Base-by-base conservation (phyloP, 1,284 basidiomycete species). In the Sporisorium exsertum region DNA sequence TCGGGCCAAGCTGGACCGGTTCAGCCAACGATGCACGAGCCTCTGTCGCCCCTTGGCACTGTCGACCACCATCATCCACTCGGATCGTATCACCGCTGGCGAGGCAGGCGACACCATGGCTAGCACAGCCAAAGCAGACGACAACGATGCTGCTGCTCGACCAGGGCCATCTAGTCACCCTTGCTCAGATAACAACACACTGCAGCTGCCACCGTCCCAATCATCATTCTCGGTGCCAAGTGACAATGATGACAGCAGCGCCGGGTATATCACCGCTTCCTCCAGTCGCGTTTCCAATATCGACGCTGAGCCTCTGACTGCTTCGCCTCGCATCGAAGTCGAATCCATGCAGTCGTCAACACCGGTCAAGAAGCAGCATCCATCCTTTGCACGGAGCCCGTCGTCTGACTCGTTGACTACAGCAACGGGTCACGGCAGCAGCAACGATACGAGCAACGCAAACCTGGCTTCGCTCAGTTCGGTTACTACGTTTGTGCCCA, bases 401-500 rank as follows among this genome's bases (percentile, higher is more conserved):
- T 66, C 52, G 0, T 12, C 32, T 1, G 69, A 66, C 13, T 72
- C 69, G 16, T 33, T 72, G 16, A 46, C 49, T 5, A 46, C 42
- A 1, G 43, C 43, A 10, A 18, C 6, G 0, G 68, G 37, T 16
- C 15, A 26, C 13, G 40, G 18, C 15, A 53, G 52, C 33, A 61
- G 54, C 58, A 56, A 56, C 33, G 43, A 58, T 8, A 49, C 49
- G 12, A 49, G 51, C 18, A 43, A 16, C 1, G 58, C 49, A 3
- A 47, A 58, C 6, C 24, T 72, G 9, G 40, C 69, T 0, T 59
- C 59, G 4, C 64, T 72, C 16, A 64, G 64, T 43, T 72, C 67
- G 24, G 64, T 76, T 7, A 76, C 73, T 10, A 68, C 73, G 3
- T 76, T 76, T 26, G 64, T 76, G 8, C 73, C 73, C 1, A 63